phyloP scores from a whole-genome alignment of 2,329 filamentous ascomycete species.

The Monosporascus sp. region DNA sequence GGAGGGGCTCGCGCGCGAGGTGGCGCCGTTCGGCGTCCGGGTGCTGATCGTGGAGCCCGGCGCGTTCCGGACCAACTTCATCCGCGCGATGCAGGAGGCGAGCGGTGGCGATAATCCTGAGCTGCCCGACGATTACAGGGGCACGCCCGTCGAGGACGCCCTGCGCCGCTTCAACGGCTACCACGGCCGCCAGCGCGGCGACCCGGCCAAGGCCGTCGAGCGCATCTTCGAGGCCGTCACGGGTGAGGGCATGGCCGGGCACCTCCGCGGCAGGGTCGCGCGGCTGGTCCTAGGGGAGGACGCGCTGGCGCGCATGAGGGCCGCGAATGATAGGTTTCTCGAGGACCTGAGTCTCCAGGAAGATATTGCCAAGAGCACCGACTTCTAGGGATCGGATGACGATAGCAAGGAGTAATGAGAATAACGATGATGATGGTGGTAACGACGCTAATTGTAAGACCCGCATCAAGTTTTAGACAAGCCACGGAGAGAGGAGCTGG shows the following conservation, averaged over 20 bases:
- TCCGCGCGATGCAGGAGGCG: constrained; percentile 15
- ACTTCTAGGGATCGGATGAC: constrained; percentile 3
- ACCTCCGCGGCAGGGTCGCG: constrained; percentile 27
- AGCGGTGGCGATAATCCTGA: constrained; percentile 1
- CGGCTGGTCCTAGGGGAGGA: constrained; percentile 34
- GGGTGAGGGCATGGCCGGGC: constrained; percentile 25
- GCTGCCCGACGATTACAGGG: constrained; percentile 18
- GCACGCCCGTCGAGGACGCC: constrained; percentile 6
- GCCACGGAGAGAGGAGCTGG: too few relatives aligned
- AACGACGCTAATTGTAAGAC: too few relatives aligned
- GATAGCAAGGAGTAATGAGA: neutral
- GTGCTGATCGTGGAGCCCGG: constrained; percentile 39
- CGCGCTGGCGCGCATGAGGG: constrained; percentile 14
- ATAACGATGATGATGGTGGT: neutral
- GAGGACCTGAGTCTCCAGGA: constrained; percentile 15
- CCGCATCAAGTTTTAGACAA: too few relatives aligned
- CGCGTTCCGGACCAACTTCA: constrained; percentile 36
- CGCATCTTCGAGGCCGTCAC: constrained; percentile 33
- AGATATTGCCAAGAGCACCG: constrained; percentile 17
- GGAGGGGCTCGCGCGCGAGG: constrained; percentile 31
- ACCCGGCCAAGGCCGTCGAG: constrained; percentile 30
- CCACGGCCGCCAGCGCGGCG: constrained; percentile 22
- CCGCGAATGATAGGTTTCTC: constrained; percentile 14
- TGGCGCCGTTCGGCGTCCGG: constrained; percentile 29
- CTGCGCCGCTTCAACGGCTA: constrained; percentile 9